A percentile compares a stretch with the other conserved stretches of the same genome.
Evolutionary conservation across 2,329 filamentous ascomycete species (phyloP).

Genomic region (Calonectria multiphialidica): DNA sequence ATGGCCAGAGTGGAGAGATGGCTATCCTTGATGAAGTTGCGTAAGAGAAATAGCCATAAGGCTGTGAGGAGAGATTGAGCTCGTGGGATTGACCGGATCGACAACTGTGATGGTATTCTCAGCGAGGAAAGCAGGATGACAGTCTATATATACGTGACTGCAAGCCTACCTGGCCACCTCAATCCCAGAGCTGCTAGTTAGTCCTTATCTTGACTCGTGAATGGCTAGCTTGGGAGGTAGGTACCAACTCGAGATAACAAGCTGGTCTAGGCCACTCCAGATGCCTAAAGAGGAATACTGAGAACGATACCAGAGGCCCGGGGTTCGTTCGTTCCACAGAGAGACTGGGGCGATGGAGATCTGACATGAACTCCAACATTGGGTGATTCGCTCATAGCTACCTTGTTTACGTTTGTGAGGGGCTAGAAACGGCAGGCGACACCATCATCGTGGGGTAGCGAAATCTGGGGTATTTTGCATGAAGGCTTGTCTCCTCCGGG

Average conservation of each 20-base stretch:
- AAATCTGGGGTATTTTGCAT: slow-evolving; percentile 13
- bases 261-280: not conserved
- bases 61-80: not conserved
- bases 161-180: not conserved
- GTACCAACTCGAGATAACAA: not conserved
- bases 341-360: not conserved
- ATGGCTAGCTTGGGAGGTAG: not conserved
- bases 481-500: not conserved
- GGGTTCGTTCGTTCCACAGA: slow-evolving; percentile 2
- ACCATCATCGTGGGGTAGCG: not conserved
- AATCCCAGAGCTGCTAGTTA: not conserved
- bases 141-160: slow-evolving; percentile 3
- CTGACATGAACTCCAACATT: not conserved
- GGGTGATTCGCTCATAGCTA: not conserved
- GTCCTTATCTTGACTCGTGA: slow-evolving; percentile 9
- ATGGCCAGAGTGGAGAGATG: not conserved
- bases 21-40: not conserved
- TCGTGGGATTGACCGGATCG: not conserved
- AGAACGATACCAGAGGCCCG: slow-evolving; percentile 2
- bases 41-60: not conserved
- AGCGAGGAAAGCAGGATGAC: not conserved
- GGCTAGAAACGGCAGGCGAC: slow-evolving; percentile 10
- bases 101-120: not conserved
- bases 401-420: not conserved
- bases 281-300: not conserved